Percentiles rank a stretch among this genome's conserved stretches.
These are phyloP conservation scores for Solanum gandarillasii DNA, from an alignment of 257 asterid species.

Conservation along the genomic window DNA sequence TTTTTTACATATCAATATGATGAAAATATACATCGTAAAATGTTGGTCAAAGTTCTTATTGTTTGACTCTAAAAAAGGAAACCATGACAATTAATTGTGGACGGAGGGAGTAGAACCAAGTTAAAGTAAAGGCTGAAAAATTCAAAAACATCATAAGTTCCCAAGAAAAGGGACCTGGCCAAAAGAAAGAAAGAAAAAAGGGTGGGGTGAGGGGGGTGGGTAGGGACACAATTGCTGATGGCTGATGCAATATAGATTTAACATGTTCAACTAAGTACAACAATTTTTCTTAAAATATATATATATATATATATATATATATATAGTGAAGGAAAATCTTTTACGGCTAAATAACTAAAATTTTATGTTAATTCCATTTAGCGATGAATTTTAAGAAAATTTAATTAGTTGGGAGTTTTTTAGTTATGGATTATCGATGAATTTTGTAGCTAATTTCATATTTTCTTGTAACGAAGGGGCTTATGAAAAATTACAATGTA, in stretches of 20 bases:
- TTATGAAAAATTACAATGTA: neutral
- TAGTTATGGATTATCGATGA: neutral
- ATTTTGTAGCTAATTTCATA: too few relatives aligned
- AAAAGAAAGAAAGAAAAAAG: neutral
- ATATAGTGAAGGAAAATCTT: too few relatives aligned
- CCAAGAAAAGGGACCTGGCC: neutral
- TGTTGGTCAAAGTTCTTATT: too few relatives aligned
- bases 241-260: neutral
- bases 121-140: neutral
- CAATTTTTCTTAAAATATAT: neutral
- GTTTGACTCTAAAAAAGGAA: too few relatives aligned
- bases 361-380: too few relatives aligned
- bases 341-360: too few relatives aligned
- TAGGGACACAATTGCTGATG: neutral
- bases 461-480: neutral
- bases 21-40: too few relatives aligned
- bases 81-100: too few relatives aligned
- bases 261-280: neutral
- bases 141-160: neutral
- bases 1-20: too few relatives aligned
- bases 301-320: too few relatives aligned
- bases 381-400: neutral
- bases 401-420: neutral
- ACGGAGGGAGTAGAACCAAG: too few relatives aligned
- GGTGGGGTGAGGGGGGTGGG: neutral